phyloP scores from a whole-genome alignment of 140 eudicot genomes.

The Senecio squalidus region DNA sequence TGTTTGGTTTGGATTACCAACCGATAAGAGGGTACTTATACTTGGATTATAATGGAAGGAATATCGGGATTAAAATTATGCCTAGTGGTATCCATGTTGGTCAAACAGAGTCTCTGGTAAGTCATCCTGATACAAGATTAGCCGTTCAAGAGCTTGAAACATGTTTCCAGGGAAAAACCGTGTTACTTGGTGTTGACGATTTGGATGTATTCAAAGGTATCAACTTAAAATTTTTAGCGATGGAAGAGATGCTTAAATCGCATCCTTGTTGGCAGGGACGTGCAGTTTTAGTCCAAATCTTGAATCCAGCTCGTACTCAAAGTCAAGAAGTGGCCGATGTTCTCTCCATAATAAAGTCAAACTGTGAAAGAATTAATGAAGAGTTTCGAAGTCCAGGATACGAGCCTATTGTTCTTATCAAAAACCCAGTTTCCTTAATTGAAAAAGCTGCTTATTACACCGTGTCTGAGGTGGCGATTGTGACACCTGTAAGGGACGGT shows the following conservation, averaged over 20 bases:
- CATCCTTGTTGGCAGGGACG: conserved; percentile 22
- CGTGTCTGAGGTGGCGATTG: conserved; percentile 23
- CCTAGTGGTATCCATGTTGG: conserved; percentile 32
- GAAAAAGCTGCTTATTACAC: conserved; percentile 36
- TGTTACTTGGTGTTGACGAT: conserved; percentile 29
- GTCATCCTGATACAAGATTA: conserved; percentile 23
- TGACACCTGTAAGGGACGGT: conserved; percentile 35
- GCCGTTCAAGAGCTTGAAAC: conserved; percentile 16
- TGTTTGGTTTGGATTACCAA: conserved; percentile 23
- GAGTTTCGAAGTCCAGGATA: conserved; percentile 26
- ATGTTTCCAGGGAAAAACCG: conserved; percentile 14
- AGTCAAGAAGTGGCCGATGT: too few relatives aligned
- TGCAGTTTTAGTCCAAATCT: conserved; percentile 30
- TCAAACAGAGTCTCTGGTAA: conserved; percentile 18
- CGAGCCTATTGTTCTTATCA: conserved; percentile 23
- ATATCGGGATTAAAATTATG: conserved; percentile 32
- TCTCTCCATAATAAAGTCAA: too few relatives aligned
- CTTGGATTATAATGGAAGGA: conserved; percentile 41
- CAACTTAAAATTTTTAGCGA: conserved; percentile 33
- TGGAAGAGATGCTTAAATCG: conserved; percentile 29
- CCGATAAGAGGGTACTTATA: conserved; percentile 30
- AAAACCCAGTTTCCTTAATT: conserved; percentile 20
- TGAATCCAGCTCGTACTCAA: too few relatives aligned
- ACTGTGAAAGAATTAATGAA: conserved; percentile 21
- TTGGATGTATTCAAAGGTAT: conserved; percentile 34